Evolutionary conservation across 768 basidiomycete species (phyloP).

Genomic region (Cyathus striatus): DNA sequence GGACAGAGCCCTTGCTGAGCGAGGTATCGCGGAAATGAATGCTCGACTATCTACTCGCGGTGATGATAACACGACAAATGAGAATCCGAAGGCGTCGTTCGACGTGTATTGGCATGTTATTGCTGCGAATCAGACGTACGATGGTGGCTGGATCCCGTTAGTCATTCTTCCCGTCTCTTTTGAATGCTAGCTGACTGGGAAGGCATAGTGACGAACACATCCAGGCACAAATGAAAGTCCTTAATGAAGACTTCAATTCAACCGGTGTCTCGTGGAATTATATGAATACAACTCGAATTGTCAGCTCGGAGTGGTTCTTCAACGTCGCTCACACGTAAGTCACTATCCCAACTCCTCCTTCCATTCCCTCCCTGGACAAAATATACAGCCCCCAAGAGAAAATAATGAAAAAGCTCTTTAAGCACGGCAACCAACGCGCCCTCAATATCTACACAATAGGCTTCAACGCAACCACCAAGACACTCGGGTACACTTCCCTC

Average conservation of each 20-base stretch:
- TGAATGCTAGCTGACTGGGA: neutral
- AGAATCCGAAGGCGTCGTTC: no score
- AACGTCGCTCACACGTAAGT: constrained; percentile 21
- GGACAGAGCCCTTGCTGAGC: constrained; percentile 3
- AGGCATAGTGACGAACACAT: constrained; percentile 18
- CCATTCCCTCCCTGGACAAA: no score
- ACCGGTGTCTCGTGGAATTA: constrained; percentile 31
- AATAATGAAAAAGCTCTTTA: constrained; percentile 30
- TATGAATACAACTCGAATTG: constrained; percentile 27
- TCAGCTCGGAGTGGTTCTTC: constrained; percentile 39
- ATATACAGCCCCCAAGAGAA: no score
- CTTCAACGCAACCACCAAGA: constrained; percentile 17
- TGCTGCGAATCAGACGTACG: constrained; percentile 19
- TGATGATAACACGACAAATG: neutral
- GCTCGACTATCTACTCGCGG: neutral
- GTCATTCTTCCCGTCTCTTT: constrained; percentile 6
- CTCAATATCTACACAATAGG: constrained; percentile 36
- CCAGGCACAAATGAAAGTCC: constrained; percentile 28
- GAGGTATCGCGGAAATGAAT: neutral
- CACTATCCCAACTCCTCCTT: no score
- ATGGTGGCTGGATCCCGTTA: constrained; percentile 35
- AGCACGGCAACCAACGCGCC: constrained; percentile 28
- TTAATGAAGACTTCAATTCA: constrained; percentile 33
- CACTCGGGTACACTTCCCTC: constrained; percentile 45
- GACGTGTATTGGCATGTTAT: constrained; percentile 28